Conservation (phyloP, 208 protist genomes). For the Trypanosoma melophagium region DNA sequence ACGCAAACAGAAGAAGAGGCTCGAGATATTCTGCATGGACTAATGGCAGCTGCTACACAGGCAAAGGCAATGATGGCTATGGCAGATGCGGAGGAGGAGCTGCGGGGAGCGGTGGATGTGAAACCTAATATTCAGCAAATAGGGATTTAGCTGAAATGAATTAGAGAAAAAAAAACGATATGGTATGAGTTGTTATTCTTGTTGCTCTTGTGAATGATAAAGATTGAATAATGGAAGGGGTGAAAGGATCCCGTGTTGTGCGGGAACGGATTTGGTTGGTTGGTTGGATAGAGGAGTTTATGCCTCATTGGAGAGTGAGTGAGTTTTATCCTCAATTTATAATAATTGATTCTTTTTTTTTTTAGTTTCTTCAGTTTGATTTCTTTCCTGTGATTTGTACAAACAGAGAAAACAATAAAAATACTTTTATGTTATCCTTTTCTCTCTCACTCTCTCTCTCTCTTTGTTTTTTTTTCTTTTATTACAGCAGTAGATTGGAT, state of each 20-base stretch:
- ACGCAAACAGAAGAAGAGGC: slow-evolving; percentile 29
- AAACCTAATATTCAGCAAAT: slow-evolving; percentile 25
- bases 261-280: too few species aligned
- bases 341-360: slow-evolving; percentile 3
- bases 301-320: too few species aligned
- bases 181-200: background rate
- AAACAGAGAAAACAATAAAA: too few species aligned
- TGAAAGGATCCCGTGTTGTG: background rate
- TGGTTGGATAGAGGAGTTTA: too few species aligned
- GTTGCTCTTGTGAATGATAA: background rate
- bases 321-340: background rate
- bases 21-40: slow-evolving; percentile 21
- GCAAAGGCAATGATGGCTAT: slow-evolving; percentile 15
- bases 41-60: slow-evolving; percentile 21
- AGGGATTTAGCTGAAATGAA: too few species aligned
- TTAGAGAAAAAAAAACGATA: too few species aligned
- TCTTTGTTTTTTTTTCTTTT: background rate
- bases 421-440: slow-evolving; percentile 2
- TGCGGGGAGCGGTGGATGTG: slow-evolving; percentile 16
- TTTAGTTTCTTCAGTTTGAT: slow-evolving; percentile 10
- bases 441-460: background rate
- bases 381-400: background rate
- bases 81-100: slow-evolving; percentile 14
- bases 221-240: background rate
- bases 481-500: background rate